Evolutionary conservation across 148 eudicot genomes (phyloP).

Genomic region (Rhododendron henanense): DNA sequence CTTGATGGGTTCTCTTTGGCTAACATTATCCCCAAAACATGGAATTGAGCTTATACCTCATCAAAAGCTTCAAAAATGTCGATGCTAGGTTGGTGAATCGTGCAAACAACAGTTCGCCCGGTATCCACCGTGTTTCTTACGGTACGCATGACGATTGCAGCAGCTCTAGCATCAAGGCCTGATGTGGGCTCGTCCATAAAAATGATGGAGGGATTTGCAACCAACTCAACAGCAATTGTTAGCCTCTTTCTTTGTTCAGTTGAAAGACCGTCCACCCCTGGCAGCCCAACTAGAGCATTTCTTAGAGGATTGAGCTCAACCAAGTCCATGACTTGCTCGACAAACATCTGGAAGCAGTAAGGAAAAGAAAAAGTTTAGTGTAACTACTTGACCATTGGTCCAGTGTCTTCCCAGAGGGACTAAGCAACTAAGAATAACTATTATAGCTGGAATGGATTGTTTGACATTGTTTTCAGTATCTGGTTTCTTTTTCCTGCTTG

Average conservation of each 20-base stretch:
- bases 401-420: not conserved
- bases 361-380: not conserved
- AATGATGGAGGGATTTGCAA: slow-evolving; percentile 13
- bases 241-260: slow-evolving; percentile 43
- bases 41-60: slow-evolving; percentile 24
- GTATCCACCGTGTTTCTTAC: not conserved
- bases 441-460: not conserved
- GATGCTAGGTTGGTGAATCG: slow-evolving; percentile 38
- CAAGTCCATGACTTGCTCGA: slow-evolving; percentile 35
- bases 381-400: not conserved
- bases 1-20: not conserved
- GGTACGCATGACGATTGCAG: slow-evolving; percentile 14
- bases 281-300: slow-evolving; percentile 38
- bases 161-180: slow-evolving; percentile 37
- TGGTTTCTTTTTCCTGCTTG: not conserved
- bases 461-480: not conserved
- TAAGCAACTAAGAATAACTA: not conserved
- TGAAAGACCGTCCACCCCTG: slow-evolving; percentile 42
- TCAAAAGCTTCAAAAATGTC: slow-evolving; percentile 48
- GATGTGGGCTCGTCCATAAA: slow-evolving; percentile 38
- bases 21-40: not conserved
- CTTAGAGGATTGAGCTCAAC: slow-evolving; percentile 37
- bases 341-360: slow-evolving; percentile 19
- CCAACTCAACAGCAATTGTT: slow-evolving; percentile 39
- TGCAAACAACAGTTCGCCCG: slow-evolving; percentile 19